Conservation (phyloP, 179 eudicot genomes). For the Patellifolia procumbens region DNA sequence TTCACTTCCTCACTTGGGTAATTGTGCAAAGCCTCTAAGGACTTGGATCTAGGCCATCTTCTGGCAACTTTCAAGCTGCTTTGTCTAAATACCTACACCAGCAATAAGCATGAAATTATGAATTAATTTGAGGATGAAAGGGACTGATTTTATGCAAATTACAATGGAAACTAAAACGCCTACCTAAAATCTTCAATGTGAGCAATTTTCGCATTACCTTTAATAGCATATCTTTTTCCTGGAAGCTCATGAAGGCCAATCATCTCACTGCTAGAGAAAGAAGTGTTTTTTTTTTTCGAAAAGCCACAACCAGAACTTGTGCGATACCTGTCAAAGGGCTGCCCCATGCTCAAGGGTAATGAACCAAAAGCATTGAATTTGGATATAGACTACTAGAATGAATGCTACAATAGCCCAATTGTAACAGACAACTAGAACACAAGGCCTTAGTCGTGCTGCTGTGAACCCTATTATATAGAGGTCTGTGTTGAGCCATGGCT, state of each 20-base stretch:
- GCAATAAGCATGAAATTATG: background rate
- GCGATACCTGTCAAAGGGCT: conserved; percentile 88
- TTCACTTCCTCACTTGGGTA: conserved; percentile 93
- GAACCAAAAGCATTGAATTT: conserved; percentile 79
- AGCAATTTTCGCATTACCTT: conserved; percentile 73
- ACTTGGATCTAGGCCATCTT: conserved; percentile 54
- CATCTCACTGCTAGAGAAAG: conserved; percentile 61
- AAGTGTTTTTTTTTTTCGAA: conserved; percentile 60
- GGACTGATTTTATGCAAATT: background rate
- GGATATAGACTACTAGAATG: conserved; percentile 79
- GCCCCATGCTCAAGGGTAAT: conserved; percentile 79
- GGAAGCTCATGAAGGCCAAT: conserved; percentile 84
- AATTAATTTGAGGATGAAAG: background rate
- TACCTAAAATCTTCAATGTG: conserved; percentile 80
- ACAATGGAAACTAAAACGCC: background rate
- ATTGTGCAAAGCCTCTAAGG: conserved; percentile 91
- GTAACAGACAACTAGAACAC: conserved; percentile 84
- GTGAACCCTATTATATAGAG: conserved; percentile 82
- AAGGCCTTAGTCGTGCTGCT: conserved; percentile 90
- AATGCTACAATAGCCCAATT: conserved; percentile 76
- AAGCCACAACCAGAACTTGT: conserved; percentile 80
- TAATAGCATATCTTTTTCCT: conserved; percentile 75
- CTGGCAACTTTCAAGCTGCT: conserved; percentile 78
- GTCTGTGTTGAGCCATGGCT: conserved; percentile 68
- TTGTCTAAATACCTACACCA: conserved; percentile 69